phyloP scores from a whole-genome alignment of 306 rosid species.

The Trichosanthes truncata region DNA sequence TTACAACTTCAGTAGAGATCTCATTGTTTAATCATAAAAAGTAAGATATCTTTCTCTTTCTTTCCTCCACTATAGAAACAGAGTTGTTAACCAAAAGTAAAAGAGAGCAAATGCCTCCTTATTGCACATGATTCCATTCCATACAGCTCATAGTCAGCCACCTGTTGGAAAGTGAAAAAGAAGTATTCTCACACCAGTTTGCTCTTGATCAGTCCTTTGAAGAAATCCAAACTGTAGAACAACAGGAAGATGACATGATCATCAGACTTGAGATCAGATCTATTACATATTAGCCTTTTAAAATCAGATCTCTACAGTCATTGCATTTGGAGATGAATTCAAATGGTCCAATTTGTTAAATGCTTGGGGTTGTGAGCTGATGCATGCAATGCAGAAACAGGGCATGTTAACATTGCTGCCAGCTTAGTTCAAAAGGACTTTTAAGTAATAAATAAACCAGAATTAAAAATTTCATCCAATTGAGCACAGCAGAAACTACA shows the following conservation, averaged over 20 bases:
- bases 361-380: neutral
- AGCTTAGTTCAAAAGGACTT: neutral
- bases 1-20: neutral
- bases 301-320: neutral
- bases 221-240: slow-evolving; percentile 63
- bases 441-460: neutral
- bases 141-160: slow-evolving; percentile 1
- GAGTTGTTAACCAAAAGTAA: neutral
- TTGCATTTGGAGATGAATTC: neutral
- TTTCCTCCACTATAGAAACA: neutral
- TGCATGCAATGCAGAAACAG: neutral
- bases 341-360: neutral
- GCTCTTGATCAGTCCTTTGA: slow-evolving; percentile 65
- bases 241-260: slow-evolving; percentile 13
- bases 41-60: neutral
- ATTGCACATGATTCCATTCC: slow-evolving; percentile 5
- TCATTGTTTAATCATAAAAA: neutral
- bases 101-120: neutral
- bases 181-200: slow-evolving; percentile 41
- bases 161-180: neutral
- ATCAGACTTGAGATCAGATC: neutral
- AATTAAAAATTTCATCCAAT: neutral
- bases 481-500: neutral
- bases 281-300: neutral
- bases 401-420: neutral